These are phyloP conservation scores for Fibroporia radiculosa DNA, from an alignment of 768 basidiomycete genomes.

Conservation along the genomic window DNA sequence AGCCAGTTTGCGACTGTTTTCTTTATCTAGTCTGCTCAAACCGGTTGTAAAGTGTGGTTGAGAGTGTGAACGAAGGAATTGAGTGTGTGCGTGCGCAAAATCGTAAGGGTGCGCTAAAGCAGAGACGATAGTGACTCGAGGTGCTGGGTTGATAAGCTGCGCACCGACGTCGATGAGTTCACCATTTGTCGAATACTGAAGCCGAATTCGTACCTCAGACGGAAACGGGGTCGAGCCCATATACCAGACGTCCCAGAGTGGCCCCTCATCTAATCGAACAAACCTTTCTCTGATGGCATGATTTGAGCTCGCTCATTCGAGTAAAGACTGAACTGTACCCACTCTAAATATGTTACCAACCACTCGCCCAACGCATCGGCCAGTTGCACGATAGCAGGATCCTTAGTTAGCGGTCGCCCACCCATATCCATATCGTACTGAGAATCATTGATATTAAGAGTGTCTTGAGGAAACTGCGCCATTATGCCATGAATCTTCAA, in stretches of 20 bases:
- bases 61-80: slow-evolving; percentile 6
- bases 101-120: slow-evolving; percentile 55
- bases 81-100: slow-evolving; percentile 24
- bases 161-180: background rate
- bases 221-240: slow-evolving; percentile 59
- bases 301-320: background rate
- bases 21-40: slow-evolving; percentile 9
- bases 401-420: too few species aligned
- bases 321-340: slow-evolving; percentile 11
- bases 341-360: slow-evolving; percentile 47
- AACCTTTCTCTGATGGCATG: slow-evolving; percentile 32
- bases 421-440: too few species aligned
- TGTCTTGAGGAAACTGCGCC: background rate
- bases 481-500: slow-evolving; percentile 10
- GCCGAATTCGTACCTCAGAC: slow-evolving; percentile 41
- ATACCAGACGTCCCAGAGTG: slow-evolving; percentile 70
- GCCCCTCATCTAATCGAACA: slow-evolving; percentile 38
- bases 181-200: background rate
- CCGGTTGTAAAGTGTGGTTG: background rate
- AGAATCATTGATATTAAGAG: too few species aligned
- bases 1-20: slow-evolving; percentile 14
- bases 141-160: slow-evolving; percentile 64
- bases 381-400: slow-evolving; percentile 6
- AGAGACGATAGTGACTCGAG: slow-evolving; percentile 51
- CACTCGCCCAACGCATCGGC: slow-evolving; percentile 35